These are phyloP conservation scores for Apiotrichum laibachii DNA, from an alignment of 1,284 basidiomycete species.

Conservation along the genomic window DNA sequence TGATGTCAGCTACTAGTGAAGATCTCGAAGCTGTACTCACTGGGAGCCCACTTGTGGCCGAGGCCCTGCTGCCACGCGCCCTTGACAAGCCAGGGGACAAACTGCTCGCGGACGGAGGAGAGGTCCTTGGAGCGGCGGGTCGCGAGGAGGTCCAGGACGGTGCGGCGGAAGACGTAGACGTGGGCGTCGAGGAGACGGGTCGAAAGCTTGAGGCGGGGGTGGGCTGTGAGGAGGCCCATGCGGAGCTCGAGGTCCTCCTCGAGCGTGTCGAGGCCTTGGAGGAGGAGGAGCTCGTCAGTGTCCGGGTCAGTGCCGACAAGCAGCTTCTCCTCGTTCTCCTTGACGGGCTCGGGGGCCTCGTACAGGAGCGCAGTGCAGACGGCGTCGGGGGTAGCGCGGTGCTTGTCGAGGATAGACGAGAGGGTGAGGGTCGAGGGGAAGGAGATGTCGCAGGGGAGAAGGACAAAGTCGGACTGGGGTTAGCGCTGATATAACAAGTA, in stretches of 20 bases:
- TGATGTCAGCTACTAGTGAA: conserved; percentile 15
- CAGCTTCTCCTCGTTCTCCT: conserved; percentile 50
- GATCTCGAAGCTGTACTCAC: conserved; percentile 30
- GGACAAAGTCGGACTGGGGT: conserved; percentile 68
- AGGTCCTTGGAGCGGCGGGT: conserved; percentile 61
- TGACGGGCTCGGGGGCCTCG: conserved; percentile 55
- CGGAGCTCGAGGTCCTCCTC: conserved; percentile 68
- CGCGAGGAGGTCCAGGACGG: conserved; percentile 69
- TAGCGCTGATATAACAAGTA: neutral
- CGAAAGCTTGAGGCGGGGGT: conserved; percentile 69
- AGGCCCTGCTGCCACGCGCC: conserved; percentile 61
- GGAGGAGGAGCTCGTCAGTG: conserved; percentile 68
- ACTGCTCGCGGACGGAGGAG: conserved; percentile 78
- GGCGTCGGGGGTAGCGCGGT: conserved; percentile 68
- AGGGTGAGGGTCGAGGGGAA: conserved; percentile 71
- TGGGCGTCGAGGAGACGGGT: conserved; percentile 77
- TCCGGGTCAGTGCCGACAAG: conserved; percentile 44
- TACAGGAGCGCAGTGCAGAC: conserved; percentile 79
- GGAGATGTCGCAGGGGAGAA: conserved; percentile 89
- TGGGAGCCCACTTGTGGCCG: conserved; percentile 36
- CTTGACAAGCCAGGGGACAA: conserved; percentile 85
- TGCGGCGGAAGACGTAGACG: conserved; percentile 77
- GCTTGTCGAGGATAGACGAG: conserved; percentile 70
- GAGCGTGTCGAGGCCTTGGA: conserved; percentile 62
- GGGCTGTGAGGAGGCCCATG: conserved; percentile 66